phyloP scores from a whole-genome alignment of 306 rosid species.

The Pterocarpus santalinus region DNA sequence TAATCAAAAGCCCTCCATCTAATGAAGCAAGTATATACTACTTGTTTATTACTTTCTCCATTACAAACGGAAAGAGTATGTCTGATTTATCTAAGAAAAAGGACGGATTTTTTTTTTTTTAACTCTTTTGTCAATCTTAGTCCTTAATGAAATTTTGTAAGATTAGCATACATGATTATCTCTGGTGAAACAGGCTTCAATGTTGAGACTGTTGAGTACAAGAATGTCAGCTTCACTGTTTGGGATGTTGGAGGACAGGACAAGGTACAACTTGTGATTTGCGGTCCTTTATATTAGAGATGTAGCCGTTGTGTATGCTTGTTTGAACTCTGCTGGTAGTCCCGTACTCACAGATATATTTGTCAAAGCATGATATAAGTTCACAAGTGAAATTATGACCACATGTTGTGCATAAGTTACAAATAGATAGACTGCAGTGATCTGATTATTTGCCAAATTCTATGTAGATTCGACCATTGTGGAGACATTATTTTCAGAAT shows the following conservation, averaged over 20 bases:
- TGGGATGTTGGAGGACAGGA: slow-evolving; percentile 99
- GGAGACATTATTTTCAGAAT: slow-evolving; percentile 95
- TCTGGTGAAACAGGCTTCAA: slow-evolving; percentile 72
- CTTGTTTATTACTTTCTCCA: neutral
- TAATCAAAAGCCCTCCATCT: neutral
- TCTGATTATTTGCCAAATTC: slow-evolving; percentile 7
- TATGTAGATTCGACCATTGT: slow-evolving; percentile 81
- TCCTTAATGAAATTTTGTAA: neutral
- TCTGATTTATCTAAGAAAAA: too few relatives aligned
- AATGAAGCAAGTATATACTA: neutral
- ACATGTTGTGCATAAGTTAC: slow-evolving; percentile 7
- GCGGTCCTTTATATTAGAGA: neutral
- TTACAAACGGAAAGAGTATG: too few relatives aligned
- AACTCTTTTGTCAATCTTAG: too few relatives aligned
- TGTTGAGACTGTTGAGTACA: slow-evolving; percentile 90
- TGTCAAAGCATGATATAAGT: neutral
- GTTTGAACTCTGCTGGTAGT: neutral
- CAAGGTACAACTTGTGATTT: slow-evolving; percentile 56
- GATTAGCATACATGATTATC: neutral
- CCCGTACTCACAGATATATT: neutral
- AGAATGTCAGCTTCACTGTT: slow-evolving; percentile 89
- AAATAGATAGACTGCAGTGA: neutral
- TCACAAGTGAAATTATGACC: neutral
- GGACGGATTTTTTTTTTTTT: too few relatives aligned
- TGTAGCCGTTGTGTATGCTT: neutral